Evolutionary conservation across 2,329 filamentous ascomycete genomes (phyloP).

Genomic region (Pseudocercospora musae): DNA sequence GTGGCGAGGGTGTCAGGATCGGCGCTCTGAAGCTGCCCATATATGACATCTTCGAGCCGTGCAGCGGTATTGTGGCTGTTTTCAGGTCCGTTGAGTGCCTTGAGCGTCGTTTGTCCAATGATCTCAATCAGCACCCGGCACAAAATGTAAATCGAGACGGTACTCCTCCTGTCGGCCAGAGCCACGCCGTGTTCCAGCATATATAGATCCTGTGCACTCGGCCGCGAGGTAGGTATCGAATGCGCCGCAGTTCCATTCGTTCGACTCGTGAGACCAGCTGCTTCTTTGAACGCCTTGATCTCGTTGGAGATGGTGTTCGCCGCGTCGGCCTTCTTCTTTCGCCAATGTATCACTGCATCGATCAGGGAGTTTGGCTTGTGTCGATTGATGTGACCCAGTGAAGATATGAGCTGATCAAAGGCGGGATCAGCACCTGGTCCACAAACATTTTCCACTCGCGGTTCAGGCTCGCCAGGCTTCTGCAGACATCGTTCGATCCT

Average conservation of each 20-base stretch:
- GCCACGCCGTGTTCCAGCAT: constrained; percentile 31
- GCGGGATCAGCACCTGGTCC: constrained; percentile 81
- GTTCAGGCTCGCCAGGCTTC: constrained; percentile 73
- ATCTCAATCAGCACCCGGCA: constrained; percentile 93
- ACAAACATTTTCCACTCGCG: constrained; percentile 83
- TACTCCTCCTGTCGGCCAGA: constrained; percentile 72
- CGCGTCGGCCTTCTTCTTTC: constrained; percentile 90
- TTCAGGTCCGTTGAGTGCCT: constrained; percentile 56
- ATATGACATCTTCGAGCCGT: constrained; percentile 91
- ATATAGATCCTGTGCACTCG: constrained; percentile 26
- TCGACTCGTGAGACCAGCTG: constrained; percentile 24
- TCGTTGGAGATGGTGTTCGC: constrained; percentile 48
- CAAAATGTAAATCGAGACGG: constrained; percentile 91
- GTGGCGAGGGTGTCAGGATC: constrained; percentile 75
- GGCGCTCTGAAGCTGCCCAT: constrained; percentile 85
- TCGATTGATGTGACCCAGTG: constrained; percentile 89
- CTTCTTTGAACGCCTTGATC: constrained; percentile 28
- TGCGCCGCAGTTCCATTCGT: constrained; percentile 16
- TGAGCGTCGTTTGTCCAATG: constrained; percentile 81
- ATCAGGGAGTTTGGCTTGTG: constrained; percentile 93
- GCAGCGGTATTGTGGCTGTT: constrained; percentile 83
- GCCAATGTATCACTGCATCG: constrained; percentile 97
- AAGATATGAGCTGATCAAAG: constrained; percentile 92
- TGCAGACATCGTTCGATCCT: constrained; percentile 88
- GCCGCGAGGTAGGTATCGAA: constrained; percentile 21